A percentile compares a stretch with the other conserved stretches of the same genome.
These are phyloP conservation scores for Rhizopogon salebrosus DNA, from an alignment of 768 basidiomycete genomes.

Conservation along the genomic window DNA sequence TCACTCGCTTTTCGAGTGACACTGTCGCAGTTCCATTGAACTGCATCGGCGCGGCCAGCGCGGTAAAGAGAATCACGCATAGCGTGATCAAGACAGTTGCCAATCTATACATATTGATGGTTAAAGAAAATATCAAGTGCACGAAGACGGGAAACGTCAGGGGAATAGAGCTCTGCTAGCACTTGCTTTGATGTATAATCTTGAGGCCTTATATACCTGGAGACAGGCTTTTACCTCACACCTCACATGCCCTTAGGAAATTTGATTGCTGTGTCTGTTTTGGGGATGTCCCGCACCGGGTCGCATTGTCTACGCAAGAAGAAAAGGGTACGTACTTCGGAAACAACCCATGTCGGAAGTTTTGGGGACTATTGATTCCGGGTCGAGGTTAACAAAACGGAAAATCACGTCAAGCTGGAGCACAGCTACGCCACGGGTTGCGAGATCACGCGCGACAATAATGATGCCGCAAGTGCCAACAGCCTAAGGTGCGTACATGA, in stretches of 20 bases:
- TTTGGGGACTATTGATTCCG: constrained; percentile 16
- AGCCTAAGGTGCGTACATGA: neutral
- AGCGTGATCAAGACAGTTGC: constrained; percentile 31
- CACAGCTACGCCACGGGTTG: constrained; percentile 15
- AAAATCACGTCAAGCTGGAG: constrained; percentile 10
- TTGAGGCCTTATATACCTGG: constrained; percentile 20
- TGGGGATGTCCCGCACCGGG: constrained; percentile 23
- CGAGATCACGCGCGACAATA: constrained; percentile 7
- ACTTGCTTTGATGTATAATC: constrained; percentile 1
- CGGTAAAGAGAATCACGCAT: constrained; percentile 36
- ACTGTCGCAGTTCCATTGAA: constrained; percentile 15
- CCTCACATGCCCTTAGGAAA: constrained; percentile 11
- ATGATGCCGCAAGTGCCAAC: neutral
- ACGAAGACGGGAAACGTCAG: neutral
- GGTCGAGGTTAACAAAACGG: constrained; percentile 13
- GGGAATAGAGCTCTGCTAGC: neutral
- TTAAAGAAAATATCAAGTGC: neutral
- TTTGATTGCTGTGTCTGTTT: constrained; percentile 15
- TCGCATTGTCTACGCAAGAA: constrained; percentile 21
- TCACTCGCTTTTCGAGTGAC: constrained; percentile 45
- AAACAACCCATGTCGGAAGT: constrained; percentile 9
- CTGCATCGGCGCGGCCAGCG: constrained; percentile 35
- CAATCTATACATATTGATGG: constrained; percentile 14
- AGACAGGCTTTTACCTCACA: constrained; percentile 25
- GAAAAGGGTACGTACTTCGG: constrained; percentile 14